A percentile compares a stretch with the other conserved stretches of the same genome.
Conservation (phyloP, 345 rosid genomes). For the Combretum micranthum region DNA sequence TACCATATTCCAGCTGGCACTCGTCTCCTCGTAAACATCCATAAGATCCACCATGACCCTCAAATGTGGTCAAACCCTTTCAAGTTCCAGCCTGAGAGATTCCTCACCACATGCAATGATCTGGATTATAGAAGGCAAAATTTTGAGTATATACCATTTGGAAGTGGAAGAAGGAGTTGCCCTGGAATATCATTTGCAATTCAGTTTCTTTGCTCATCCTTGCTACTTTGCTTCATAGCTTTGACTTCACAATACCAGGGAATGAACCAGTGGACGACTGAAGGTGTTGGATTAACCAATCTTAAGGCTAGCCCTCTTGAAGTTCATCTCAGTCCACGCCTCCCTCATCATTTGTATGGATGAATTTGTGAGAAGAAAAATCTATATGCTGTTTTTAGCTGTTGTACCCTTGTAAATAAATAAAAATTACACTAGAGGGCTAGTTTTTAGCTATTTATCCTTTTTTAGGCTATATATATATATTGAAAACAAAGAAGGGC, state of each 20-base stretch:
- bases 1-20: conserved; percentile 24
- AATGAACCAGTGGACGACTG: conserved; percentile 18
- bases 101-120: conserved; percentile 19
- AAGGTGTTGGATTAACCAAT: conserved; percentile 12
- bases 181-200: conserved; percentile 23
- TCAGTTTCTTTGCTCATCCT: conserved; percentile 17
- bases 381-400: no score
- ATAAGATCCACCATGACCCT: conserved; percentile 29
- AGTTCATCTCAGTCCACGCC: conserved; percentile 17
- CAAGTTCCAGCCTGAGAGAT: conserved; percentile 35
- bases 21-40: conserved; percentile 20
- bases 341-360: background rate
- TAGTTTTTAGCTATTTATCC: no score
- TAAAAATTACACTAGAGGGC: no score
- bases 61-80: conserved; percentile 22
- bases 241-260: conserved; percentile 11
- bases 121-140: conserved; percentile 26
- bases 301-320: conserved; percentile 14
- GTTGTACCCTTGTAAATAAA: no score
- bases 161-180: conserved; percentile 34
- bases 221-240: conserved; percentile 28
- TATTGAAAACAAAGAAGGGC: no score
- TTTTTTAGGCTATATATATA: no score
- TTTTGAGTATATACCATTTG: conserved; percentile 35
- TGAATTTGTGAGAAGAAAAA: no score